These are phyloP conservation scores for Phialemonium atrogriseum DNA, from an alignment of 2,329 filamentous ascomycete genomes.

Conservation along the genomic window DNA sequence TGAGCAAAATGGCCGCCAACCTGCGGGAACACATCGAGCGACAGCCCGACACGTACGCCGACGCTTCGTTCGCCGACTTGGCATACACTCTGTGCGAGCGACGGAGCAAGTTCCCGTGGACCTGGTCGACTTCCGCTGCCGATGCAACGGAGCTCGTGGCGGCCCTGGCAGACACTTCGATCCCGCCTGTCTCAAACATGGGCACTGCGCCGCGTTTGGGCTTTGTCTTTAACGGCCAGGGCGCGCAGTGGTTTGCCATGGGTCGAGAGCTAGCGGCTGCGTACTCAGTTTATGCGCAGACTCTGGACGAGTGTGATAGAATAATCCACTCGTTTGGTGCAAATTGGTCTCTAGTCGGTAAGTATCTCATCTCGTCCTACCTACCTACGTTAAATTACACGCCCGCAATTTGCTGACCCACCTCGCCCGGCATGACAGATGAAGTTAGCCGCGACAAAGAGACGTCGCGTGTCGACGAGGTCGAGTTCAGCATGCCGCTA, in stretches of 20 bases:
- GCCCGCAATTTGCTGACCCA: no score
- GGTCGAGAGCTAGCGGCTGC: conserved; percentile 8
- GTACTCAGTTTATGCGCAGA: conserved; percentile 1
- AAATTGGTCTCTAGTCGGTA: not conserved
- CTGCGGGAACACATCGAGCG: not conserved
- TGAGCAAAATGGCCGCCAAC: not conserved
- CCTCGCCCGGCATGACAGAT: no score
- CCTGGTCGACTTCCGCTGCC: conserved; percentile 2
- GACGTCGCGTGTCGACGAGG: conserved; percentile 8
- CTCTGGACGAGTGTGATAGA: not conserved
- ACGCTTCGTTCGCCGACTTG: not conserved
- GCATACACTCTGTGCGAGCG: conserved; percentile 1
- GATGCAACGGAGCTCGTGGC: conserved; percentile 7
- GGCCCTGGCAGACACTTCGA: not conserved
- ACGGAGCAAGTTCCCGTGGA: conserved; percentile 1
- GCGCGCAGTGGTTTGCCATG: conserved; percentile 14
- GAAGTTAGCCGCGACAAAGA: conserved; percentile 5
- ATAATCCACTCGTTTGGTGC: not conserved
- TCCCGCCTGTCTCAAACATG: not conserved
- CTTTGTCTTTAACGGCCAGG: conserved; percentile 11
- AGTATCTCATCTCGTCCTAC: not conserved
- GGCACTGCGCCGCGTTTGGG: not conserved
- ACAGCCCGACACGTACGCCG: not conserved
- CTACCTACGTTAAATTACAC: not conserved
- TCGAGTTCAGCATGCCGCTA: conserved; percentile 17